Evolutionary conservation across 164 flowering plant species (phyloP).

Genomic region (Macadamia integrifolia): DNA sequence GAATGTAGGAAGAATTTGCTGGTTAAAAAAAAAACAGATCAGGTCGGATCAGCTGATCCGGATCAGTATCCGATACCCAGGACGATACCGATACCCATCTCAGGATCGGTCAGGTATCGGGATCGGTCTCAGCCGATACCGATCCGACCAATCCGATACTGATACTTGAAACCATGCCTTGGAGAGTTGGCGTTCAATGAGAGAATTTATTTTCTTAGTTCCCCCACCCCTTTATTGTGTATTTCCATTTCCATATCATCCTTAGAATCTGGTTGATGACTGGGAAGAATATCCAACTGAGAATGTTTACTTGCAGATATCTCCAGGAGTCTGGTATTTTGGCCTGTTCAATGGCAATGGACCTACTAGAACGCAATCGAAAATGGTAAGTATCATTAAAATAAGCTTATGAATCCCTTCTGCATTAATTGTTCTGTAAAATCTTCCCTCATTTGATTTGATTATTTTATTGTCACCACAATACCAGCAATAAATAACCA

Average conservation of each 20-base stretch:
- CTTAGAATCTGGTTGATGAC: neutral
- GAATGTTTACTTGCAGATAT: constrained; percentile 46
- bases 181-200: too few species aligned
- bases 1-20: too few species aligned
- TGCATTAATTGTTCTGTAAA: neutral
- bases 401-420: neutral
- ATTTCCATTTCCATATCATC: neutral
- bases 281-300: neutral
- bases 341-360: constrained; percentile 94
- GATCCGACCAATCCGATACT: too few species aligned
- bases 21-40: too few species aligned
- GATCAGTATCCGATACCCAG: too few species aligned
- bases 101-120: too few species aligned
- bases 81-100: too few species aligned
- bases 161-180: too few species aligned
- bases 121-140: too few species aligned
- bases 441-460: neutral
- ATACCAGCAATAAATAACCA: too few species aligned
- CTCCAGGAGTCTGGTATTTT: constrained; percentile 76
- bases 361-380: constrained; percentile 72
- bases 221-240: neutral
- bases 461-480: neutral
- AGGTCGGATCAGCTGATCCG: too few species aligned
- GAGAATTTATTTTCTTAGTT: too few species aligned
- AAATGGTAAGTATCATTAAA: constrained; percentile 53